A percentile compares a stretch with the other conserved stretches of the same genome.
Conservation (phyloP, 1,284 basidiomycete genomes). For the Ustilago lituana region DNA sequence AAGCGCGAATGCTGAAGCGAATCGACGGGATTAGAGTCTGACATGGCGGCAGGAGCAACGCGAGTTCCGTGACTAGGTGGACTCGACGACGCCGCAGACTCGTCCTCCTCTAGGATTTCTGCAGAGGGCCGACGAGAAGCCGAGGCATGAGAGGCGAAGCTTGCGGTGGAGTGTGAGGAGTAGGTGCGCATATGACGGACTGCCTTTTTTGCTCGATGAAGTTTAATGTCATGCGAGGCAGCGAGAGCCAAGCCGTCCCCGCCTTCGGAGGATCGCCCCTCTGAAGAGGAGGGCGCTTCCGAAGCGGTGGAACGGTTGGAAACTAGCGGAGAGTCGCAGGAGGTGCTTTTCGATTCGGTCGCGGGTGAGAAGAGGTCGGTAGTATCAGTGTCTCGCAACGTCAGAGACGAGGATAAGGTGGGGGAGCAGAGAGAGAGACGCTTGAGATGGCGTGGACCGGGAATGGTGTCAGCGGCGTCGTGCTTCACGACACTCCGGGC, state of each 20-base stretch:
- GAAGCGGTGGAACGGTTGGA: conserved; percentile 15
- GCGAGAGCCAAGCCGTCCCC: conserved; percentile 14
- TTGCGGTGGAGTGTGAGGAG: conserved; percentile 32
- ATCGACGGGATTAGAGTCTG: neutral
- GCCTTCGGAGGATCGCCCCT: conserved; percentile 22
- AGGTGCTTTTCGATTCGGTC: conserved; percentile 3
- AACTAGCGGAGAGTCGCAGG: neutral
- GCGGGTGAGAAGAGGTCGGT: conserved; percentile 27
- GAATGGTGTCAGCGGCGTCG: conserved; percentile 27
- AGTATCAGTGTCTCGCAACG: conserved; percentile 10
- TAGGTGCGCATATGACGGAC: conserved; percentile 43
- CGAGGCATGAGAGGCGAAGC: conserved; percentile 41
- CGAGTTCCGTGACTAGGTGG: neutral
- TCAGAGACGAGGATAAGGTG: conserved; percentile 24
- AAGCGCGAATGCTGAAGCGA: conserved; percentile 28
- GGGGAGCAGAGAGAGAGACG: conserved; percentile 46
- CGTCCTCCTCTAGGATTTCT: conserved; percentile 37
- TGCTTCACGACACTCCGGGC: conserved; percentile 6
- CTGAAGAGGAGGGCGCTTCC: conserved; percentile 26
- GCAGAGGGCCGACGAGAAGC: conserved; percentile 23
- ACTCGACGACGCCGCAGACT: conserved; percentile 14
- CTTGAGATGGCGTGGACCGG: conserved; percentile 45
- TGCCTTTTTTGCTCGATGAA: conserved; percentile 36
- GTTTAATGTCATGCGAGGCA: conserved; percentile 23
- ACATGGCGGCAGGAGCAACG: conserved; percentile 9